A percentile compares a stretch with the other conserved stretches of the same genome.
phyloP scores from a whole-genome alignment of 192 early-diverging fungal genomes.

The Coemansia sp. region DNA sequence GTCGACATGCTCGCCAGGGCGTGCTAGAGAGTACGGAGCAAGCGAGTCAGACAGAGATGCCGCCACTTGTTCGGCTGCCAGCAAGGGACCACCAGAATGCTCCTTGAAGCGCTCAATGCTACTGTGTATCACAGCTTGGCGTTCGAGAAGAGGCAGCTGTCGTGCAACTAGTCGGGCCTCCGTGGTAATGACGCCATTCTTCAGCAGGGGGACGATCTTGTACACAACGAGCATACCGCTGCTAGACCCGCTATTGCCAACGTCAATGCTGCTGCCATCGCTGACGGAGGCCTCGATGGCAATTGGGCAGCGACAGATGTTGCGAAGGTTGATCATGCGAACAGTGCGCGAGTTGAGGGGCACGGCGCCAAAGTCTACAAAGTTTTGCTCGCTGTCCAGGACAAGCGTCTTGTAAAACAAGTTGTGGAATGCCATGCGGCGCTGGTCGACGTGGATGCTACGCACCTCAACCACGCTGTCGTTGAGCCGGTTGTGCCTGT shows the following conservation, averaged over 20 bases:
- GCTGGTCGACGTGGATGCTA: slow-evolving; percentile 93
- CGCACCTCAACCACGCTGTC: slow-evolving; percentile 88
- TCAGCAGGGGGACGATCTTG: slow-evolving; percentile 9
- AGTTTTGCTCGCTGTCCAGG: slow-evolving; percentile 80
- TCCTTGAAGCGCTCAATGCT: slow-evolving; percentile 37
- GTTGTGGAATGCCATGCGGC: slow-evolving; percentile 95
- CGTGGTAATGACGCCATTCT: slow-evolving; percentile 4
- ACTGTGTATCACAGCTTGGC: slow-evolving; percentile 49
- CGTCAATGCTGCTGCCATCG: slow-evolving; percentile 19
- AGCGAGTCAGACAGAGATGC: not conserved
- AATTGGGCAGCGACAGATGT: slow-evolving; percentile 60
- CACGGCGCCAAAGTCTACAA: slow-evolving; percentile 90
- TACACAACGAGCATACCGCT: slow-evolving; percentile 25
- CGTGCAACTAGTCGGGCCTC: slow-evolving; percentile 28
- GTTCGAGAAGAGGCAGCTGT: slow-evolving; percentile 40
- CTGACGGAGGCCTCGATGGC: slow-evolving; percentile 37
- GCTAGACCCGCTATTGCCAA: slow-evolving; percentile 29
- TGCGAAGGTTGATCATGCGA: slow-evolving; percentile 79
- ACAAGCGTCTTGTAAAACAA: slow-evolving; percentile 89
- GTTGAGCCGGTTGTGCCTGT: slow-evolving; percentile 83
- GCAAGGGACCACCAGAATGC: slow-evolving; percentile 1
- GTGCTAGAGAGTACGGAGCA: not conserved
- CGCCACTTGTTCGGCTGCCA: not conserved
- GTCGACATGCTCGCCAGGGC: not conserved
- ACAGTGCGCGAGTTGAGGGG: slow-evolving; percentile 77